phyloP scores from a whole-genome alignment of 2,329 filamentous ascomycete genomes.

The Sclerotinia sclerotiorum region DNA sequence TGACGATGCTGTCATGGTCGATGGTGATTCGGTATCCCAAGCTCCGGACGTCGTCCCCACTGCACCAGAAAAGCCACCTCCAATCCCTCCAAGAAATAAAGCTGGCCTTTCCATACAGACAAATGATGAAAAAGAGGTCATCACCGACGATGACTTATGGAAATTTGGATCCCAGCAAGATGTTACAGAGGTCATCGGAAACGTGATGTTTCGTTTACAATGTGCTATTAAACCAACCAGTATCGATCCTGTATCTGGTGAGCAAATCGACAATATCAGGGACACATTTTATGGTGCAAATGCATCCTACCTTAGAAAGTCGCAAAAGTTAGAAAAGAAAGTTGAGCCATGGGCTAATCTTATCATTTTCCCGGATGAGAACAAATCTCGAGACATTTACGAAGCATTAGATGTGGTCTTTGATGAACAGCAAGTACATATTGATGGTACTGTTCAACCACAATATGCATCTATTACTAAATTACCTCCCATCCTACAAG shows the following conservation, averaged over 20 bases:
- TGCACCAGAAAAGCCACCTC: slow-evolving; percentile 39
- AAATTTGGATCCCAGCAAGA: slow-evolving; percentile 69
- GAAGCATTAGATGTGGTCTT: slow-evolving; percentile 83
- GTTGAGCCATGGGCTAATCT: slow-evolving; percentile 52
- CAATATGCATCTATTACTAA: slow-evolving; percentile 70
- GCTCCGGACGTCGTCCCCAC: slow-evolving; percentile 20
- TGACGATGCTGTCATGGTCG: slow-evolving; percentile 40
- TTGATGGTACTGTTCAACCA: slow-evolving; percentile 58
- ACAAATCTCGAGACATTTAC: slow-evolving; percentile 65
- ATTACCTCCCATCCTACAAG: slow-evolving; percentile 82
- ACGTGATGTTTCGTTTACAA: slow-evolving; percentile 86
- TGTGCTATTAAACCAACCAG: slow-evolving; percentile 77
- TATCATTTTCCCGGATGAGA: slow-evolving; percentile 56
- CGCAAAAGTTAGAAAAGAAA: slow-evolving; percentile 45
- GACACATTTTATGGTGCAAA: slow-evolving; percentile 65
- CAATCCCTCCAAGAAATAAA: slow-evolving; percentile 41
- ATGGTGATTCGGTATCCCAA: slow-evolving; percentile 37
- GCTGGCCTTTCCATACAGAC: slow-evolving; percentile 38
- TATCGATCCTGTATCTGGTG: slow-evolving; percentile 61
- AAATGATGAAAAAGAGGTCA: slow-evolving; percentile 34
- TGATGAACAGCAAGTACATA: slow-evolving; percentile 72
- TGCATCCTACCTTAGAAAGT: slow-evolving; percentile 58
- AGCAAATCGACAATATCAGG: slow-evolving; percentile 80
- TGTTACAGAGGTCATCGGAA: slow-evolving; percentile 92
- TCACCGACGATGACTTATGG: slow-evolving; percentile 40